Base-by-base conservation (phyloP, 805 yeast genomes). In the Sugiyamaella chiloensis region DNA sequence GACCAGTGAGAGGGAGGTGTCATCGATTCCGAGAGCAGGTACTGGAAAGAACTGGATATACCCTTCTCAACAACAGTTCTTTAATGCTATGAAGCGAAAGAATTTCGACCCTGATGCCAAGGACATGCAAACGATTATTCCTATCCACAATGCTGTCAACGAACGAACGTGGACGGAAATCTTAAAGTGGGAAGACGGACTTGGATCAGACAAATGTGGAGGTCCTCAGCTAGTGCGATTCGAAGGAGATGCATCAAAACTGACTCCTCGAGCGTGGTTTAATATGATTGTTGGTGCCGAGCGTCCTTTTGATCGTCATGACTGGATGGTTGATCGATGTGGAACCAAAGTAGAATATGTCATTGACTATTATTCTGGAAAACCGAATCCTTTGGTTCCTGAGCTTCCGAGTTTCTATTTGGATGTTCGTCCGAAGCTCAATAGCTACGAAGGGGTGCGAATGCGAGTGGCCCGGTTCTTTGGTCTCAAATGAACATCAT, bases 21-120 rank as follows among this genome's bases (percentile, higher is more conserved):
- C 90, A 7, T 77, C 95, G 2, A 90, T 90, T 35, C 97, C 96
- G 40, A 70, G 96, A 44, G 84, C 95, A 0, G 83, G 78, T 2
- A 61, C 78, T 1, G 55, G 65, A 14, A 72, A 72, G 12, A 85
- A 90, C 68, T 91, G 99, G 99, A 75, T 91, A 1, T 91, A 91
- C 62, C 99, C 99, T 6, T 87, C 96, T 3, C 95, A 91, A 63
- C 86, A 87, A 63, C 97, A 91, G 71, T 91, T 91, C 62, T 91
- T 73, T 64, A 93, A 88, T 50, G 96, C 97, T 7, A 93, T 91
- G 98, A 72, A 79, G 56, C 78, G 98, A 42, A 91, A 91, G 61
- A 78, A 87, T 48, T 87, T 96, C 89, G 75, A 81, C 44, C 96
- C 98, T 1, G 70, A 79, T 8, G 85, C 85, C 0, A 64, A 68